Evolutionary conservation across 305 asterid species (phyloP).

Genomic region (Fraxinus floribunda): DNA sequence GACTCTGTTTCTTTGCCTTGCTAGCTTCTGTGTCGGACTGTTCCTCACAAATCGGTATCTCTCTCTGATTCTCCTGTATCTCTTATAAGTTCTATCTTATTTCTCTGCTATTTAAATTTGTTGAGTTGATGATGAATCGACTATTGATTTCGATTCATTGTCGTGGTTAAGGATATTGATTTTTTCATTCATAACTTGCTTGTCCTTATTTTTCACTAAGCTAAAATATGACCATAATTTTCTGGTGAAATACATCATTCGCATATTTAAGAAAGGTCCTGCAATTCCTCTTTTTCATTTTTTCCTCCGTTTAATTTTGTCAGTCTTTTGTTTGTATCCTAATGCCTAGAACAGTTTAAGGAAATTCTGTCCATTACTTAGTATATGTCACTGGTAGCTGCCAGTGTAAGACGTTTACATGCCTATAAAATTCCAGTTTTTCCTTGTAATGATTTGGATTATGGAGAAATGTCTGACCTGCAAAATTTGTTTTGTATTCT

Average conservation of each 20-base stretch:
- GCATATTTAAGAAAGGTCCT: background rate
- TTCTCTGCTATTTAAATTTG: background rate
- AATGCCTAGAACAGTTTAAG: background rate
- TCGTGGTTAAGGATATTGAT: background rate
- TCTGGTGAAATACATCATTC: background rate
- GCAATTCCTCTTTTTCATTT: background rate
- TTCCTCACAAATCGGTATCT: constrained; percentile 74
- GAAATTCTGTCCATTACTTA: background rate
- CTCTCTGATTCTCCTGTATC: background rate
- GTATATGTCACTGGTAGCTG: background rate
- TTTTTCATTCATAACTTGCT: background rate
- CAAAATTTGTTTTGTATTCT: background rate
- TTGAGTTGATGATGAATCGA: constrained; percentile 20
- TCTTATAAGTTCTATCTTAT: constrained; percentile 1
- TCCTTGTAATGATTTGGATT: background rate
- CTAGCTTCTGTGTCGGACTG: constrained; percentile 68
- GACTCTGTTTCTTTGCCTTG: constrained; percentile 71
- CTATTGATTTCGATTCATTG: constrained; percentile 35
- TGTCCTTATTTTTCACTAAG: background rate
- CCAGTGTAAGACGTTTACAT: background rate
- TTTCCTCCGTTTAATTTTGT: background rate
- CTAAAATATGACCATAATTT: background rate
- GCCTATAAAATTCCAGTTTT: background rate
- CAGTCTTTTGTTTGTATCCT: constrained; percentile 8
- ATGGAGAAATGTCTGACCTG: background rate